Evolutionary conservation across 1,284 basidiomycete genomes (phyloP), one percentile per base, ranked within the genome.

Genomic region (Ceraceosorus bombacis): DNA sequence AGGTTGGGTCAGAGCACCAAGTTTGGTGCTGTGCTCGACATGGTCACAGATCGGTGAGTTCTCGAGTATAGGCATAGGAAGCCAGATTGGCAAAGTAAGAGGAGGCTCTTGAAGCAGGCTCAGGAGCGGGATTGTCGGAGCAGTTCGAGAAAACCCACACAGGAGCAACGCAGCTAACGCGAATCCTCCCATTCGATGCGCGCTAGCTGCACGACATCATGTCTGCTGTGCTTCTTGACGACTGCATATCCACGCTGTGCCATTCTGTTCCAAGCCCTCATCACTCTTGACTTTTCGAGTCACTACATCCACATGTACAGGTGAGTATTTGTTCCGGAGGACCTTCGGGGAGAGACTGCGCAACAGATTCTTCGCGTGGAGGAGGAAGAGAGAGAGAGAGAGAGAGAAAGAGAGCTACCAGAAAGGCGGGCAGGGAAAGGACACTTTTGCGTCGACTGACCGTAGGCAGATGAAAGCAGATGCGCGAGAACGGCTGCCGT

Each of bases 221-320:
- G 92, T 78, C 82, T 98, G 64, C 82, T 98, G 40, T 95, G 90
- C 79, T 97, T 94, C 82, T 84, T 99, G 49, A 86, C 91, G 7
- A 88, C 87, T 5, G 88, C 85, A 51, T 98, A 96, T 79, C 90
- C 91, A 6, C 75, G 81, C 41, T 89, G 82, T 68, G 88, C 92
- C 2, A 81, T 95, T 55, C 75, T 87, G 55, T 97, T 98, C 82
- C 92, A 96, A 80, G 88, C 88, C 78, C 85, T 99, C 64, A 97
- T 99, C 79, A 86, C 93, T 0, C 85, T 99, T 65, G 95, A 99
- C 80, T 99, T 99, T 78, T 88, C 88, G 67, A 94, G 90, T 72
- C 94, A 99, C 79, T 99, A 97, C 81, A 97, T 99, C 84, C 95
- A 98, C 81, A 99, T 99, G 94, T 96, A 97, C 81, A 94, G 91